Conservation (phyloP, 257 asterid species). For the Asclepias syriaca region DNA sequence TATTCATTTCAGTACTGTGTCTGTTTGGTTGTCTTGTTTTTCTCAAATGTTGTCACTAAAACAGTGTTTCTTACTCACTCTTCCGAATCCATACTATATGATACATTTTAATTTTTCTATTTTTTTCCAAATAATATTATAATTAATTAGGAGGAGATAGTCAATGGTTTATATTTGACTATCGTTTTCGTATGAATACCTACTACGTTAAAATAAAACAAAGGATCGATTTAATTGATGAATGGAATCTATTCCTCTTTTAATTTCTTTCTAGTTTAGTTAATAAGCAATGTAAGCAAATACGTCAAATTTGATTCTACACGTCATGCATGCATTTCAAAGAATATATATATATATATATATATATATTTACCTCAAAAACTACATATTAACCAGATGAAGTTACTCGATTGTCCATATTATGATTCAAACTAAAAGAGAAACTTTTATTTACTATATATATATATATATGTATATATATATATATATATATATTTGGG, state of each 20-base stretch:
- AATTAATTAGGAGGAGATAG: neutral
- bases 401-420: neutral
- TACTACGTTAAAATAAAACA: slow-evolving; percentile 33
- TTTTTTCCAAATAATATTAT: no score
- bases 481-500: no score
- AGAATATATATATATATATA: no score
- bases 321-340: slow-evolving; percentile 16
- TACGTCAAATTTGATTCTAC: slow-evolving; percentile 28
- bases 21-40: neutral
- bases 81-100: neutral
- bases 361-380: no score
- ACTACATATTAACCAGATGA: neutral
- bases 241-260: slow-evolving; percentile 17
- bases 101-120: no score
- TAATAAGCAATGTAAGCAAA: slow-evolving; percentile 12
- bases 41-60: neutral
- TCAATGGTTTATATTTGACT: slow-evolving; percentile 56
- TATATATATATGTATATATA: neutral
- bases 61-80: slow-evolving; percentile 3
- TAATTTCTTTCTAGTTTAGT: slow-evolving; percentile 2
- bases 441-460: neutral
- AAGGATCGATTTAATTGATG: neutral
- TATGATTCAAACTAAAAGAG: neutral
- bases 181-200: slow-evolving; percentile 53
- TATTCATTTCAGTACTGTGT: no score